These are phyloP conservation scores for Colletotrichum orchidophilum DNA, from an alignment of 2,329 filamentous ascomycete genomes.

Conservation along the genomic window DNA sequence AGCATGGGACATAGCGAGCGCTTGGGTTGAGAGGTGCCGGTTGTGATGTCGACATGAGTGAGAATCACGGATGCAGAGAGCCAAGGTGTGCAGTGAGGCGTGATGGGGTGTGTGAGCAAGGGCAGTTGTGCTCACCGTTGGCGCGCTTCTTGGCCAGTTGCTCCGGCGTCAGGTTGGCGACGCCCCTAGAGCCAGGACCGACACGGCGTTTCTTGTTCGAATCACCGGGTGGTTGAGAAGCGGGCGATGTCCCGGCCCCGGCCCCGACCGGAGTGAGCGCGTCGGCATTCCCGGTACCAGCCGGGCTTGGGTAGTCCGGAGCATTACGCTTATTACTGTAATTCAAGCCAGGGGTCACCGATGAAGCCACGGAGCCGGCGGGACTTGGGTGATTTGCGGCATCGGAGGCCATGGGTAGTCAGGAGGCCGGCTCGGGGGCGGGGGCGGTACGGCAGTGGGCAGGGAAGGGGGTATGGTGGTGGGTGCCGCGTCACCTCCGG, in stretches of 20 bases:
- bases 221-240: slow-evolving; percentile 28
- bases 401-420: slow-evolving; percentile 31
- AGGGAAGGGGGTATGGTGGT: neutral
- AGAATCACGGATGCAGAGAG: slow-evolving; percentile 39
- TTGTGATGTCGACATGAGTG: neutral
- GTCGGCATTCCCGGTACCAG: slow-evolving; percentile 19
- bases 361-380: slow-evolving; percentile 31
- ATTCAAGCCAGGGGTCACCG: slow-evolving; percentile 14
- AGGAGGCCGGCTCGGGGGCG: neutral
- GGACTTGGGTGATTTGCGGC: slow-evolving; percentile 33
- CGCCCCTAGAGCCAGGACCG: slow-evolving; percentile 56
- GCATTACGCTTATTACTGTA: slow-evolving; percentile 28
- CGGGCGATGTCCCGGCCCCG: slow-evolving; percentile 13
- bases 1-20: neutral
- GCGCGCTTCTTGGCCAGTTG: slow-evolving; percentile 75
- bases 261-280: neutral
- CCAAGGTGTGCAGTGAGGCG: slow-evolving; percentile 2
- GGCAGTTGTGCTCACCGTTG: slow-evolving; percentile 55
- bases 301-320: slow-evolving; percentile 25
- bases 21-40: neutral
- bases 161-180: slow-evolving; percentile 75
- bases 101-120: neutral
- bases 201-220: slow-evolving; percentile 56
- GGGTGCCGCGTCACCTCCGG: neutral
- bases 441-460: neutral